Conservation (phyloP, 768 basidiomycete genomes). For the Panus rudis region DNA sequence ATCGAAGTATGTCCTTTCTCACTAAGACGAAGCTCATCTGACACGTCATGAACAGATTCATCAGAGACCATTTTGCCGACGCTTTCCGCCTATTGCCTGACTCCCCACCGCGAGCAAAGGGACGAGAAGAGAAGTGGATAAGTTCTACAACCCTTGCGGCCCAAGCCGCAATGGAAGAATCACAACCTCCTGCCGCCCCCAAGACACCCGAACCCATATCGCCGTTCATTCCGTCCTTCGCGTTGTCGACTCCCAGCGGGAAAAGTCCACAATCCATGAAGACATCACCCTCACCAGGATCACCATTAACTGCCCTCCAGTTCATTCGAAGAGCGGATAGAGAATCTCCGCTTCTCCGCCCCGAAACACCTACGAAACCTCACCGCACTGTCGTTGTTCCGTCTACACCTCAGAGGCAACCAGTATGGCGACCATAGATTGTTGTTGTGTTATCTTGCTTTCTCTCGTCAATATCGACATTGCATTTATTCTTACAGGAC, state of each 20-base stretch:
- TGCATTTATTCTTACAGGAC: background rate
- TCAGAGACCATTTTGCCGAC: slow-evolving; percentile 80
- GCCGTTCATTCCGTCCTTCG: slow-evolving; percentile 58
- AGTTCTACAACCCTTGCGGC: slow-evolving; percentile 68
- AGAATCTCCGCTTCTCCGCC: slow-evolving; percentile 44
- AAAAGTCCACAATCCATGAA: slow-evolving; percentile 38
- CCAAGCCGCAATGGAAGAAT: slow-evolving; percentile 33
- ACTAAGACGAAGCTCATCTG: background rate
- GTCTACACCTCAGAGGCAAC: slow-evolving; percentile 42
- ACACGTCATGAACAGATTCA: slow-evolving; percentile 48
- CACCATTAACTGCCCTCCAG: slow-evolving; percentile 72
- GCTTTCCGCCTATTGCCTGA: slow-evolving; percentile 69
- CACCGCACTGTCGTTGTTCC: slow-evolving; percentile 34
- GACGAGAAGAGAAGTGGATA: slow-evolving; percentile 75
- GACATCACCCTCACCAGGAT: slow-evolving; percentile 59
- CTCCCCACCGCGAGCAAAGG: slow-evolving; percentile 35
- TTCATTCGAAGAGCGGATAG: slow-evolving; percentile 76
- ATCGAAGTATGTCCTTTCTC: slow-evolving; percentile 57
- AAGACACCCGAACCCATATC: slow-evolving; percentile 62
- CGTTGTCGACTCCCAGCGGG: slow-evolving; percentile 43
- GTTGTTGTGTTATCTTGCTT: slow-evolving; percentile 5
- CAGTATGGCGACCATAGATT: slow-evolving; percentile 53
- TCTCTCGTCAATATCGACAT: slow-evolving; percentile 1
- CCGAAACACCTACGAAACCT: slow-evolving; percentile 62
- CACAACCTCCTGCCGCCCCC: slow-evolving; percentile 34